phyloP scores from a whole-genome alignment of 306 rosid species.

The Delonix regia region DNA sequence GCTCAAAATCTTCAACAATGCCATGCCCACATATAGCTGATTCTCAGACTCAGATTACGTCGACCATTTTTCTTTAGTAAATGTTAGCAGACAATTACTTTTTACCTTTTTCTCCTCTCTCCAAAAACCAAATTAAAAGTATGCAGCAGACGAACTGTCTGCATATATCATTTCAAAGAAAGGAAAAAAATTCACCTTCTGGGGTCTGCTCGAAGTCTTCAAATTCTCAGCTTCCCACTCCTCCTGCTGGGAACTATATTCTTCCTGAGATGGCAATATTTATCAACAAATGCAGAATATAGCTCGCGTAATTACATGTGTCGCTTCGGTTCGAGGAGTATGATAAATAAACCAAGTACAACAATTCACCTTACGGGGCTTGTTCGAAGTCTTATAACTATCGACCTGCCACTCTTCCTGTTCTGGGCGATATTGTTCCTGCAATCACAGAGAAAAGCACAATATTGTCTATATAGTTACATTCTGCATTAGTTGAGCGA shows the following conservation, averaged over 20 bases:
- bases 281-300: neutral
- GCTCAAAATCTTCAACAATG: constrained; percentile 32
- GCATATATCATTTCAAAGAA: neutral
- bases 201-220: constrained; percentile 12
- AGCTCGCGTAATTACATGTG: neutral
- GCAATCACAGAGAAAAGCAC: constrained; percentile 1
- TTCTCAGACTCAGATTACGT: constrained; percentile 18
- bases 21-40: constrained; percentile 9
- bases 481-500: neutral
- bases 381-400: constrained; percentile 4
- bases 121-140: constrained; percentile 12
- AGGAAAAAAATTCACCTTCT: neutral
- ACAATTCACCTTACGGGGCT: constrained; percentile 37
- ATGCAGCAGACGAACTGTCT: neutral
- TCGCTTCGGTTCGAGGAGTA: neutral
- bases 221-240: neutral
- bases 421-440: constrained; percentile 41
- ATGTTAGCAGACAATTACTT: neutral
- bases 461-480: neutral
- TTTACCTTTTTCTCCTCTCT: neutral
- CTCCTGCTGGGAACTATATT: neutral
- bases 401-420: constrained; percentile 35
- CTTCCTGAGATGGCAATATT: neutral
- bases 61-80: neutral
- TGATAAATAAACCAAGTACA: neutral